Evolutionary conservation across 441 rosid genomes (phyloP).

Genomic region (Hypseocharis bilobata): DNA sequence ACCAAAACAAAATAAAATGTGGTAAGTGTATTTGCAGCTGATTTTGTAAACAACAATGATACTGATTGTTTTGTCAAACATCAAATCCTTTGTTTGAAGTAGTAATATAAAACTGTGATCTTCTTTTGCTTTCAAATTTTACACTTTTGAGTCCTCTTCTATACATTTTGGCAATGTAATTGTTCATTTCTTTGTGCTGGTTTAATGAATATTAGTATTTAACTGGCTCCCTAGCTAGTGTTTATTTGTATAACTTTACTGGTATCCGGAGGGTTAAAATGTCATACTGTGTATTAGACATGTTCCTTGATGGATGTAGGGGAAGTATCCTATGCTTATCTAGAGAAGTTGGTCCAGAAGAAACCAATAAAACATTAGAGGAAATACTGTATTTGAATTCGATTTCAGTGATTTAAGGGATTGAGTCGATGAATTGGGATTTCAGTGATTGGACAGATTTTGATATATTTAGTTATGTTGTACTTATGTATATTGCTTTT

Average conservation of each 20-base stretch:
- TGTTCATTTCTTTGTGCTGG: not conserved
- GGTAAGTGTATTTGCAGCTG: constrained; percentile 41
- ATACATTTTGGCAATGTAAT: not conserved
- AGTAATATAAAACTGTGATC: not conserved
- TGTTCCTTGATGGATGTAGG: not conserved
- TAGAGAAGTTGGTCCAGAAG: too few relatives aligned
- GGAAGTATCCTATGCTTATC: not conserved
- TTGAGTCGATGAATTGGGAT: not conserved
- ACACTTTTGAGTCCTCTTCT: not conserved
- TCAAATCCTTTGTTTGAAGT: not conserved
- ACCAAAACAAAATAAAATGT: constrained; percentile 73
- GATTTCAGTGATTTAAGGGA: not conserved
- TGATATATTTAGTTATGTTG: not conserved
- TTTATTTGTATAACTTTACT: not conserved
- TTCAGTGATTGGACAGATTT: not conserved
- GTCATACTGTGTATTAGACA: not conserved
- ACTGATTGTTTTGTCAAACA: not conserved
- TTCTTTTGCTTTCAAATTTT: not conserved
- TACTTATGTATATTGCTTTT: not conserved
- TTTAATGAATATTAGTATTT: not conserved
- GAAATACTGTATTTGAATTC: not conserved
- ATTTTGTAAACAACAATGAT: constrained; percentile 8
- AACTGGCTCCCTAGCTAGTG: not conserved
- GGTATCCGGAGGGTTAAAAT: not conserved
- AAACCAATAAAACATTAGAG: too few relatives aligned